A percentile compares a stretch with the other conserved stretches of the same genome.
Evolutionary conservation across 257 asterid species (phyloP).

Genomic region (Craterostigma plantagineum): DNA sequence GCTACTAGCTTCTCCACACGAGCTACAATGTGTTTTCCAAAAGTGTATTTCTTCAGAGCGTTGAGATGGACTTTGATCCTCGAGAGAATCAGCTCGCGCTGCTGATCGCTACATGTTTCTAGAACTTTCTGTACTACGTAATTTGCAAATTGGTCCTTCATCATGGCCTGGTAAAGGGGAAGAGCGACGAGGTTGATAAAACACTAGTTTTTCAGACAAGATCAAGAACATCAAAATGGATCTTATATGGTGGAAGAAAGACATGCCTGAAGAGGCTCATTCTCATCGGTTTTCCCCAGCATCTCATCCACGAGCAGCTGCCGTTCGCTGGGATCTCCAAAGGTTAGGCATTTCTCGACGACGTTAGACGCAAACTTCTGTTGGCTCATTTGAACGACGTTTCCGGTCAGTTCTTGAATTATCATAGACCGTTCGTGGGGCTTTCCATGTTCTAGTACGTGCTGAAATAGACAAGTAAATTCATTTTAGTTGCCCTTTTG

Average conservation of each 20-base stretch:
- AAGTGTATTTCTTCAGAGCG: conserved; percentile 63
- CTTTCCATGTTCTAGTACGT: conserved; percentile 66
- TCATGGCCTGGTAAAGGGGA: conserved; percentile 36
- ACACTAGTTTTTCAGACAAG: not conserved
- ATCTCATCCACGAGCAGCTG: conserved; percentile 54
- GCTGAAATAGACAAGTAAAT: conserved; percentile 20
- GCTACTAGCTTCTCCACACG: conserved; percentile 91
- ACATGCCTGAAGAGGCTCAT: conserved; percentile 72
- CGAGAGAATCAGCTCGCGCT: conserved; percentile 47
- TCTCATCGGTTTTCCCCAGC: conserved; percentile 61
- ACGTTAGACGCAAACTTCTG: conserved; percentile 82
- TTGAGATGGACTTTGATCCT: conserved; percentile 63
- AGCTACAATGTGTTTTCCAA: conserved; percentile 76
- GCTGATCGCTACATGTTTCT: conserved; percentile 70
- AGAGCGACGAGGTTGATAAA: not conserved
- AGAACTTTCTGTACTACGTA: conserved; percentile 87
- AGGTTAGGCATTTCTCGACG: conserved; percentile 68
- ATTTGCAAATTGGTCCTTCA: conserved; percentile 78
- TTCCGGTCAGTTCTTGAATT: conserved; percentile 43
- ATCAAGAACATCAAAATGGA: too few species aligned
- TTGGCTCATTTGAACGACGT: conserved; percentile 75
- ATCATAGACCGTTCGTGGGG: conserved; percentile 47
- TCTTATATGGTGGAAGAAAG: not conserved
- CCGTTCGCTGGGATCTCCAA: conserved; percentile 53
- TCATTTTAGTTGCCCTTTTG: too few species aligned